phyloP scores from a whole-genome alignment of 208 protist species.

The Leptomonas seymouri region DNA sequence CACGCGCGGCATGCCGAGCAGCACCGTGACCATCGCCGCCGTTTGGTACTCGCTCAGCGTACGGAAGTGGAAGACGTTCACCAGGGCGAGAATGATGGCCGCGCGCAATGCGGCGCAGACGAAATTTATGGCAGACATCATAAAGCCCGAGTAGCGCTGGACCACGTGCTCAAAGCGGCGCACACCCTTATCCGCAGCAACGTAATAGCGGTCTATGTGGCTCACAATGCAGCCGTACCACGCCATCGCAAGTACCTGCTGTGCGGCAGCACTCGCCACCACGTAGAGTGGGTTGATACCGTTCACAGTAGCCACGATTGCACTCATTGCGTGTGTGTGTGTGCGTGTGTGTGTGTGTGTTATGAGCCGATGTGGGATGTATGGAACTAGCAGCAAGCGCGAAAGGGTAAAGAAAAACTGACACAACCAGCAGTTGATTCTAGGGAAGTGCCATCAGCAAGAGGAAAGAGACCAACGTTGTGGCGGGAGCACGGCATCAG shows the following conservation, averaged over 20 bases:
- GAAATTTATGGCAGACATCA: constrained; percentile 50
- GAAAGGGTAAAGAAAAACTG: too few relatives aligned
- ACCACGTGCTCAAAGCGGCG: constrained; percentile 76
- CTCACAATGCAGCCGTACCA: constrained; percentile 85
- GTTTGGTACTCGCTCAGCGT: constrained; percentile 69
- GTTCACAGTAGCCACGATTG: constrained; percentile 26
- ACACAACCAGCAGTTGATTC: too few relatives aligned
- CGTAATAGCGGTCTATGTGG: constrained; percentile 72
- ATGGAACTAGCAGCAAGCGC: not conserved
- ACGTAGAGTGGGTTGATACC: constrained; percentile 58
- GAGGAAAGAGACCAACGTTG: too few relatives aligned
- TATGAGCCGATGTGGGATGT: not conserved
- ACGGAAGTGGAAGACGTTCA: constrained; percentile 44
- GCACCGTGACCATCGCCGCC: constrained; percentile 51
- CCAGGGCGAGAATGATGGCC: constrained; percentile 43
- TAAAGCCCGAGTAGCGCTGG: constrained; percentile 54
- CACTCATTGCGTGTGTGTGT: constrained; percentile 14
- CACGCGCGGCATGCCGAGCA: constrained; percentile 55
- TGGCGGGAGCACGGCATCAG: too few relatives aligned
- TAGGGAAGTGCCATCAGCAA: too few relatives aligned
- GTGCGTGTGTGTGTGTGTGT: not conserved
- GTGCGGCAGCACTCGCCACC: constrained; percentile 48
- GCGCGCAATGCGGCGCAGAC: constrained; percentile 49
- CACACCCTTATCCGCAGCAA: constrained; percentile 89
- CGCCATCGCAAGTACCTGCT: constrained; percentile 71